Evolutionary conservation across 2,329 filamentous ascomycete genomes (phyloP).

Genomic region (Paraconiothyrium sp.): DNA sequence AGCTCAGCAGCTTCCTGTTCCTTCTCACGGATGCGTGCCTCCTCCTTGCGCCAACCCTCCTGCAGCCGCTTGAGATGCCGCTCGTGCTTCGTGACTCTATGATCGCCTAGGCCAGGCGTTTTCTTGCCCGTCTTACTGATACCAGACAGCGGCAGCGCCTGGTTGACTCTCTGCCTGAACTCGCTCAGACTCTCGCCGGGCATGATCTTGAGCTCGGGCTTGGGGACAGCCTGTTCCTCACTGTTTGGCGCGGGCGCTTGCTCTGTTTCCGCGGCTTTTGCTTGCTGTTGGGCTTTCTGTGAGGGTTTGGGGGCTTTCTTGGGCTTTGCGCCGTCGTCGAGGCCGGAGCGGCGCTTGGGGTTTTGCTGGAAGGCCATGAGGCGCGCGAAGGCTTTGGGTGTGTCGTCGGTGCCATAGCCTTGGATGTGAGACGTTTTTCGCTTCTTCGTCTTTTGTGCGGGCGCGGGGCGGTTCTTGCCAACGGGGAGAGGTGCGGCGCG

Average conservation of each 20-base stretch:
- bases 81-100: slow-evolving; percentile 79
- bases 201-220: slow-evolving; percentile 68
- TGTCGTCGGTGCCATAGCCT: slow-evolving; percentile 75
- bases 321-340: slow-evolving; percentile 73
- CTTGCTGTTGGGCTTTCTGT: slow-evolving; percentile 13
- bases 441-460: slow-evolving; percentile 45
- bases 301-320: slow-evolving; percentile 55
- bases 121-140: slow-evolving; percentile 71
- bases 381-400: slow-evolving; percentile 85
- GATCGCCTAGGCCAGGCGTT: slow-evolving; percentile 71
- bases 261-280: slow-evolving; percentile 22
- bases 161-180: slow-evolving; percentile 84
- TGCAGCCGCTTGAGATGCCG: slow-evolving; percentile 74
- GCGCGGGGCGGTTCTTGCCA: slow-evolving; percentile 54
- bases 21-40: slow-evolving; percentile 69
- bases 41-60: slow-evolving; percentile 65
- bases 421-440: slow-evolving; percentile 54
- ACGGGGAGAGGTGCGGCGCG: slow-evolving; percentile 68
- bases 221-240: slow-evolving; percentile 48
- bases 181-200: slow-evolving; percentile 86
- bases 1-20: slow-evolving; percentile 80
- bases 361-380: slow-evolving; percentile 78
- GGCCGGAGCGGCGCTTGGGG: slow-evolving; percentile 64
- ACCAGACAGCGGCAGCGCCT: slow-evolving; percentile 78
- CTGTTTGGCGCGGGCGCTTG: slow-evolving; percentile 28